Conservation (phyloP, 1,284 basidiomycete genomes). For the Ustilago shanxiensis region DNA sequence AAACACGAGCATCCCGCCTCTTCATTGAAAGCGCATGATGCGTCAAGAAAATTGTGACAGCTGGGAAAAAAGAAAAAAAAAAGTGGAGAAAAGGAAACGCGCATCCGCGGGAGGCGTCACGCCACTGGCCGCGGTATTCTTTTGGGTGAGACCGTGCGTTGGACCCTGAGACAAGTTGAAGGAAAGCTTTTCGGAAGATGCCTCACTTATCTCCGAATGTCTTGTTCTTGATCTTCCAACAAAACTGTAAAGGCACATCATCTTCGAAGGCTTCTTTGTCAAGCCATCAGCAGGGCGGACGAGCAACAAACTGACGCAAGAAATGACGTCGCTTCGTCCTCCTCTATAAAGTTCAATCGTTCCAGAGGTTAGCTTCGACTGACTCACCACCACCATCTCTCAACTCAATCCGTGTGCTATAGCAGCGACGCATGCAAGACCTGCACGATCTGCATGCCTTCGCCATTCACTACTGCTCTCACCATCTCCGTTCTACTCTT, state of each 20-base stretch:
- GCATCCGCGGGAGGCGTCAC: neutral
- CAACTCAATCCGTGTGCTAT: neutral
- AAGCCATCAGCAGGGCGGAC: too few species aligned
- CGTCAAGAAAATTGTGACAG: conserved; percentile 3
- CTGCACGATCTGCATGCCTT: conserved; percentile 20
- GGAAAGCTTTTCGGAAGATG: too few species aligned
- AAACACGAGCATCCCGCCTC: too few species aligned
- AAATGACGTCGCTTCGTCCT: too few species aligned
- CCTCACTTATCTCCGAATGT: neutral
- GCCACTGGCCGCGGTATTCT: neutral
- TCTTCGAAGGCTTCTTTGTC: neutral
- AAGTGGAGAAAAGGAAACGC: too few species aligned
- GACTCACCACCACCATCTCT: too few species aligned
- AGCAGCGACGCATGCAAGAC: neutral
- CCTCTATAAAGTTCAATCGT: too few species aligned
- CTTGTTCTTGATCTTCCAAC: neutral
- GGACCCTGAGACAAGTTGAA: conserved; percentile 1
- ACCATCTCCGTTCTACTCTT: conserved; percentile 14
- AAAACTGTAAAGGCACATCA: neutral
- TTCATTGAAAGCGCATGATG: neutral
- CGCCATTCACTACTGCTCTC: conserved; percentile 9
- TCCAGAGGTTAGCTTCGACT: too few species aligned
- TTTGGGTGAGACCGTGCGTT: neutral
- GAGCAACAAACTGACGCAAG: too few species aligned
- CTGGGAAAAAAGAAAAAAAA: neutral